Percentiles rank a stretch among this genome's conserved stretches.
These are phyloP conservation scores for Raphanus sativus DNA, from an alignment of 345 rosid genomes.

Conservation along the genomic window DNA sequence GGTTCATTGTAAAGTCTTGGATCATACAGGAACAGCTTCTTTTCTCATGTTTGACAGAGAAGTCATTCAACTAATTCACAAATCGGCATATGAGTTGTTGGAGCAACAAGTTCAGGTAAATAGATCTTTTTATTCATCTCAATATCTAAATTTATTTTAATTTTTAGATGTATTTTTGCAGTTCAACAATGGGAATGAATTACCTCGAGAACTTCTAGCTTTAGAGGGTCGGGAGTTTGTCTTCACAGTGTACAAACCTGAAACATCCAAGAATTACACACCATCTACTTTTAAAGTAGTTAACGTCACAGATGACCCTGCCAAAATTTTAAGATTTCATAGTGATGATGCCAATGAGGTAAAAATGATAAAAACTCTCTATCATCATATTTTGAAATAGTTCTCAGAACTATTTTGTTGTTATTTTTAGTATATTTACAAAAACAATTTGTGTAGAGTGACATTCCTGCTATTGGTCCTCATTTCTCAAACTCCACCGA, in stretches of 20 bases:
- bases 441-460: neutral
- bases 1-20: neutral
- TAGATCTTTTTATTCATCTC: neutral
- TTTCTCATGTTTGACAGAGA: neutral
- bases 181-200: neutral
- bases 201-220: neutral
- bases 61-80: neutral
- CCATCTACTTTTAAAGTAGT: neutral
- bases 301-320: neutral
- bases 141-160: neutral
- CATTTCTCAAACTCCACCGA: neutral
- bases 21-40: neutral
- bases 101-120: constrained; percentile 7
- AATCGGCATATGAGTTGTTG: constrained; percentile 5
- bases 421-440: no score
- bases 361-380: neutral
- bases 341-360: neutral
- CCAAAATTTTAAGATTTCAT: neutral
- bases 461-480: neutral
- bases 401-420: neutral
- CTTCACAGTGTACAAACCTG: neutral
- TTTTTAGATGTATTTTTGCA: neutral
- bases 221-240: neutral
- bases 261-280: neutral
- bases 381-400: neutral